Conservation (phyloP, 768 basidiomycete species). For the Leccinum variicolor region DNA sequence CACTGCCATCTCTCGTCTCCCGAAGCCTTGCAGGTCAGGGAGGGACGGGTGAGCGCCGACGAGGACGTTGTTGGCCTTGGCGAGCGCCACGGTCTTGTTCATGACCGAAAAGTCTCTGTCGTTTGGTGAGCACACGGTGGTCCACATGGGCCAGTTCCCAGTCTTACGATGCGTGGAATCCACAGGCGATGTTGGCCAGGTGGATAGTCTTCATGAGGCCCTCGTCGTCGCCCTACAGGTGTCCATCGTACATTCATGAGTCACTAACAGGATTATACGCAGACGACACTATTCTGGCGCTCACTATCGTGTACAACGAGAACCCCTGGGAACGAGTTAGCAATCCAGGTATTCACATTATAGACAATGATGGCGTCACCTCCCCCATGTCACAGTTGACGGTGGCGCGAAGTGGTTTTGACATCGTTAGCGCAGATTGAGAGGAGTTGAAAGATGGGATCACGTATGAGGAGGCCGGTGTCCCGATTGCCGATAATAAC, state of each 20-base stretch:
- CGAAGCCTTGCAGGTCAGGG: slow-evolving; percentile 63
- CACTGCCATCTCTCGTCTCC: slow-evolving; percentile 61
- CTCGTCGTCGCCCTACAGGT: slow-evolving; percentile 46
- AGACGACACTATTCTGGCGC: background rate
- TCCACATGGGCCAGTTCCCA: background rate
- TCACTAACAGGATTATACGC: background rate
- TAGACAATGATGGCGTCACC: slow-evolving; percentile 26
- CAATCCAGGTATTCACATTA: background rate
- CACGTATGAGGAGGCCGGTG: background rate
- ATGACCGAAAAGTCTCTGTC: slow-evolving; percentile 61
- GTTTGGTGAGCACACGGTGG: background rate
- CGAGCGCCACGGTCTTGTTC: slow-evolving; percentile 56
- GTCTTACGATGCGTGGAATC: slow-evolving; percentile 60
- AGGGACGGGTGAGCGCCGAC: slow-evolving; percentile 67
- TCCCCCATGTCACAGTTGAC: slow-evolving; percentile 60
- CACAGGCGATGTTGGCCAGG: slow-evolving; percentile 63
- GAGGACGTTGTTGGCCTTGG: slow-evolving; percentile 51
- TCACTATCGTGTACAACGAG: slow-evolving; percentile 46
- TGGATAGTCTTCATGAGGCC: slow-evolving; percentile 54
- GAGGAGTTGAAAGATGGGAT: background rate
- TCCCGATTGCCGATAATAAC: background rate
- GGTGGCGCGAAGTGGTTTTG: slow-evolving; percentile 33
- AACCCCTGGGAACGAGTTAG: slow-evolving; percentile 39
- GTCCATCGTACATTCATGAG: background rate
- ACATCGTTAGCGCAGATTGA: slow-evolving; percentile 9